Base-by-base conservation (phyloP, 768 basidiomycete species). In the Lyophyllum shimeji region DNA sequence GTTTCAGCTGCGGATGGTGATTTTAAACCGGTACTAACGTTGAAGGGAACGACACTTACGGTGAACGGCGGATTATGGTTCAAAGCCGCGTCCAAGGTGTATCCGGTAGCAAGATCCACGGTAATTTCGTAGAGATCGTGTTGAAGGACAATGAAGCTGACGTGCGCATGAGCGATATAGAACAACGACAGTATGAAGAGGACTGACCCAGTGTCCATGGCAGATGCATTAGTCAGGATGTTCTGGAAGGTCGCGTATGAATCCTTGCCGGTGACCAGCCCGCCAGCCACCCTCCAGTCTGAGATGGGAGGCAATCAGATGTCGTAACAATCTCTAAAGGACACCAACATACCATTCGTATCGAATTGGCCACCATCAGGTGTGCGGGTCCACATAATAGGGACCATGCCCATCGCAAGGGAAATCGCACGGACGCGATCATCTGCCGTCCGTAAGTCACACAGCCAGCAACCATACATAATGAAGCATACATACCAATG, bases 371-470 rank as follows among this genome's bases (percentile, higher is more conserved):
- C 73, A 45, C 78, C 81, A 25, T 66, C 65, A 45, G 84, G 80
- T 11, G 81, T 78, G 11, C 78, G 76, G 29, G 93, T 91, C 95
- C 95, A 98, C 68, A 96, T 89, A 65, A 97, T 85, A 24, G 96
- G 92, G 11, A 86, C 76, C 72, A 98, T 73, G 44, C 94, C 93
- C 95, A 98, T 96, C 27, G 93, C 92, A 52, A 92, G 69, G 18
- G 86, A 76, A 68, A 98, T 93, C 39, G 88, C 89, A 58, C 96
- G 90, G 45, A 98, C 94, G 63, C 95, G 93, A 73, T 93, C 89
- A 68, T 98, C 95, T 84, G 45, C 25, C 11, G n/a, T 37, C 24
- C 54, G 33, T 23, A 53, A 34, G 40, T 50, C 48, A 12, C 40
- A 21, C n/a, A 9, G 5, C 17, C 7, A 49, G 46, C 7, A 7